These are phyloP conservation scores for Globisporangium abappressorium DNA, from an alignment of 352 stramenopile species.

Conservation along the genomic window DNA sequence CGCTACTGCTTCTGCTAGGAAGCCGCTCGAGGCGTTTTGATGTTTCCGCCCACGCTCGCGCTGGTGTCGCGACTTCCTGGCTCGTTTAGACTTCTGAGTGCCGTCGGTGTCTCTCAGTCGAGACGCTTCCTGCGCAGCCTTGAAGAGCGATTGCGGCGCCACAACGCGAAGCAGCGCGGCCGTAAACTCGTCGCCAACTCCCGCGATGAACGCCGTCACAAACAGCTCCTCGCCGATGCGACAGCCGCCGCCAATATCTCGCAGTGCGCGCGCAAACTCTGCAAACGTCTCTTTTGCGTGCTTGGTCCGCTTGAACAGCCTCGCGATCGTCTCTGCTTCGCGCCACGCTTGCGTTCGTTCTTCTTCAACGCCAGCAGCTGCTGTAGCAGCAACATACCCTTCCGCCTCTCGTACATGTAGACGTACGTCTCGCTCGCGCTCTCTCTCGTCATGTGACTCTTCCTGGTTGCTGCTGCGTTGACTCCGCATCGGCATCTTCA, in stretches of 20 bases:
- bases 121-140: slow-evolving; percentile 8
- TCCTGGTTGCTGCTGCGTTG: background rate
- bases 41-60: background rate
- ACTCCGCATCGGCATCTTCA: background rate
- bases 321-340: slow-evolving; percentile 5
- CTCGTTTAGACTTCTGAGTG: background rate
- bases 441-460: background rate
- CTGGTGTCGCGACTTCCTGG: background rate
- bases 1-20: background rate
- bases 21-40: background rate
- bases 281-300: slow-evolving; percentile 11
- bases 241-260: background rate
- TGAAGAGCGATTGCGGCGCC: slow-evolving; percentile 3
- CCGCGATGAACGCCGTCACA: slow-evolving; percentile 15
- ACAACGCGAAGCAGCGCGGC: slow-evolving; percentile 14
- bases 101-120: slow-evolving; percentile 13
- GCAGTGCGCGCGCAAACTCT: slow-evolving; percentile 7
- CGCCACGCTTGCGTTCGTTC: slow-evolving; percentile 2
- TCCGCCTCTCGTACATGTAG: background rate
- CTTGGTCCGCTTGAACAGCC: slow-evolving; percentile 17
- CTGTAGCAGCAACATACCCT: background rate
- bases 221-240: slow-evolving; percentile 8
- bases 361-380: background rate
- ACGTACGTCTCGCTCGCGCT: too few relatives aligned
- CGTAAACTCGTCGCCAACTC: slow-evolving; percentile 16